phyloP scores from a whole-genome alignment of 345 rosid species.

The Populus ilicifolia region DNA sequence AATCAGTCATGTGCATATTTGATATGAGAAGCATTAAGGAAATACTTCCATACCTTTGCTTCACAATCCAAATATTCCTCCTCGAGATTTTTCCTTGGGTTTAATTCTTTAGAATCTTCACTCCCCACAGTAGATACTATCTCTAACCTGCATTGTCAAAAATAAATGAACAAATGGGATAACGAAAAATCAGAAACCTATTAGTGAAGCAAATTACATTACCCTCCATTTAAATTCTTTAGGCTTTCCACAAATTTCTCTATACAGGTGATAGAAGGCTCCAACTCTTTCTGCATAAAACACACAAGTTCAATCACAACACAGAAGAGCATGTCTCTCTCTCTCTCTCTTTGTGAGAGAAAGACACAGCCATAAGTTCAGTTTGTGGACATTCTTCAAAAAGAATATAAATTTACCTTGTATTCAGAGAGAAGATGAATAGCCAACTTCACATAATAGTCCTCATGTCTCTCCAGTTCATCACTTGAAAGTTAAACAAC shows the following conservation, averaged over 20 bases:
- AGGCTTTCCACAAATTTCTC: slow-evolving; percentile 83
- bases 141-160: slow-evolving; percentile 50
- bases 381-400: neutral
- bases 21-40: neutral
- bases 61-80: slow-evolving; percentile 86
- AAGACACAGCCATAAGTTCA: neutral
- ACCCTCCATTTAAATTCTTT: slow-evolving; percentile 44
- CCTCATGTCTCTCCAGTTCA: slow-evolving; percentile 83
- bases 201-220: slow-evolving; percentile 5
- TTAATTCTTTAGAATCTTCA: slow-evolving; percentile 46
- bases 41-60: slow-evolving; percentile 55
- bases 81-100: slow-evolving; percentile 82
- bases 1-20: neutral
- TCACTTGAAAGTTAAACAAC: slow-evolving; percentile 47
- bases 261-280: slow-evolving; percentile 64
- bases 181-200: slow-evolving; percentile 13
- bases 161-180: neutral
- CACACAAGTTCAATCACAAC: slow-evolving; percentile 1
- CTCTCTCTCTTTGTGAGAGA: neutral
- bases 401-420: slow-evolving; percentile 44
- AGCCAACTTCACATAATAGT: slow-evolving; percentile 63
- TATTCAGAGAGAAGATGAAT: slow-evolving; percentile 60
- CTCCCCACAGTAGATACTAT: slow-evolving; percentile 34
- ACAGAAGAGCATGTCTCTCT: no score
- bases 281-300: slow-evolving; percentile 66